A percentile compares a stretch with the other conserved stretches of the same genome.
phyloP scores from a whole-genome alignment of 805 yeast genomes.

The Saccharomycopsis schoenii region DNA sequence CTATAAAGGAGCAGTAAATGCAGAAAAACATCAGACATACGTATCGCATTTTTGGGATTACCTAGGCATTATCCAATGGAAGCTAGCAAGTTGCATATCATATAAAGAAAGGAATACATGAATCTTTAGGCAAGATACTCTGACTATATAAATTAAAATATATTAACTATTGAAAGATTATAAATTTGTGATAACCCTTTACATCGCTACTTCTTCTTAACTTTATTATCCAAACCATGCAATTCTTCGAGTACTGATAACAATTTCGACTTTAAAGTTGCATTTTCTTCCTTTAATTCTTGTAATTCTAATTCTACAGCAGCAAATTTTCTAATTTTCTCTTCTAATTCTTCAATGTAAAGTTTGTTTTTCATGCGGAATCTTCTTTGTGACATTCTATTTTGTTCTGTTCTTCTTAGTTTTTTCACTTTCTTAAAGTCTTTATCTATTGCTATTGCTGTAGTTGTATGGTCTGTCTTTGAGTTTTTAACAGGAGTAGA shows the following conservation, averaged over 20 bases:
- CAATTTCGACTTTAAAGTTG: constrained; percentile 55
- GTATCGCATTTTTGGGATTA: no score
- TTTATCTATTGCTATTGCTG: neutral
- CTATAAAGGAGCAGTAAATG: no score
- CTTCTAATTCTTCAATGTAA: constrained; percentile 70
- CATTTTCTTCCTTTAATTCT: constrained; percentile 56
- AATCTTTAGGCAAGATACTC: no score
- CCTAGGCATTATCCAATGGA: no score
- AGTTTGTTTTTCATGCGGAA: constrained; percentile 77
- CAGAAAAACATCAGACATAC: no score
- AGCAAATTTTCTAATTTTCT: constrained; percentile 53
- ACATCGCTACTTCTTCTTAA: neutral
- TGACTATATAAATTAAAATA: no score
- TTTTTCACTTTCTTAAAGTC: neutral
- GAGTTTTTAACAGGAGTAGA: neutral
- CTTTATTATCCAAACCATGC: neutral
- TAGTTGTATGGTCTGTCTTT: neutral
- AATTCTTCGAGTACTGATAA: constrained; percentile 45
- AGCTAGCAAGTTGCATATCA: no score
- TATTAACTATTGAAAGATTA: no score
- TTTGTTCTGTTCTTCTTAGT: constrained; percentile 76
- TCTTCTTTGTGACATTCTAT: constrained; percentile 84
- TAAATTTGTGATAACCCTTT: no score
- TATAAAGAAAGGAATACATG: no score
- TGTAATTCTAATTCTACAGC: constrained; percentile 55